Percentiles rank a stretch among this genome's conserved stretches.
Evolutionary conservation across 2,329 filamentous ascomycete genomes (phyloP).

Genomic region (Metarhizium album): DNA sequence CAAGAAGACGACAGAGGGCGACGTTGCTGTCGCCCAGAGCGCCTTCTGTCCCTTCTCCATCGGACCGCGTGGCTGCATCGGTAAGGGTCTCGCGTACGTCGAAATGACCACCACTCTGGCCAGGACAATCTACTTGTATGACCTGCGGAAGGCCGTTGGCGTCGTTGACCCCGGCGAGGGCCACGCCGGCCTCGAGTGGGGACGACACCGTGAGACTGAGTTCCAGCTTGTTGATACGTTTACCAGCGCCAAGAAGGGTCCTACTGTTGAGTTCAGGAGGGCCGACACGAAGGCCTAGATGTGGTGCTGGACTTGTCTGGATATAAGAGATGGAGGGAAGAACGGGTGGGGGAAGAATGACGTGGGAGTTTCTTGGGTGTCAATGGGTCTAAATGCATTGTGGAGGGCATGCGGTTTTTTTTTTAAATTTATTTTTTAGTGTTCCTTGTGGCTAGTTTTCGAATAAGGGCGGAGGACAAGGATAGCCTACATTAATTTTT

Average conservation of each 20-base stretch:
- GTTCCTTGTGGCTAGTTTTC: no score
- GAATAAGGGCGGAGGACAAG: no score
- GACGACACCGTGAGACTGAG: conserved; percentile 45
- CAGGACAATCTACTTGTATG: conserved; percentile 49
- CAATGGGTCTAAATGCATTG: no score
- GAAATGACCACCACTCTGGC: conserved; percentile 57
- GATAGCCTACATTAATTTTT: no score
- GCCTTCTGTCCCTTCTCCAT: conserved; percentile 69
- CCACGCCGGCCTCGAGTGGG: conserved; percentile 35
- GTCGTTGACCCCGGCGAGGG: conserved; percentile 44
- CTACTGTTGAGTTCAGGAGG: conserved; percentile 50
- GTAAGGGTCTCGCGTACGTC: conserved; percentile 57
- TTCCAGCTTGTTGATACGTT: conserved; percentile 65
- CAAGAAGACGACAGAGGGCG: conserved; percentile 34
- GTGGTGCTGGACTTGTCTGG: not conserved
- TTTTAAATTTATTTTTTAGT: no score
- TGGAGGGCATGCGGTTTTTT: no score
- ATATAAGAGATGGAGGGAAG: no score
- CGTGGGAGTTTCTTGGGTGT: not conserved
- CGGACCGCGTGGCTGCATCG: conserved; percentile 61
- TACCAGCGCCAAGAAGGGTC: conserved; percentile 62
- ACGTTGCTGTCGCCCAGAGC: conserved; percentile 44
- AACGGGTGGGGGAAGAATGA: not conserved
- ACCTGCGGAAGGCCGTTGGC: conserved; percentile 40
- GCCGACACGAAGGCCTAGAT: conserved; percentile 13